Percentiles rank a stretch among this genome's conserved stretches.
Conservation (phyloP, 2,329 filamentous ascomycete genomes). For the Neopestalotiopsis sp. region DNA sequence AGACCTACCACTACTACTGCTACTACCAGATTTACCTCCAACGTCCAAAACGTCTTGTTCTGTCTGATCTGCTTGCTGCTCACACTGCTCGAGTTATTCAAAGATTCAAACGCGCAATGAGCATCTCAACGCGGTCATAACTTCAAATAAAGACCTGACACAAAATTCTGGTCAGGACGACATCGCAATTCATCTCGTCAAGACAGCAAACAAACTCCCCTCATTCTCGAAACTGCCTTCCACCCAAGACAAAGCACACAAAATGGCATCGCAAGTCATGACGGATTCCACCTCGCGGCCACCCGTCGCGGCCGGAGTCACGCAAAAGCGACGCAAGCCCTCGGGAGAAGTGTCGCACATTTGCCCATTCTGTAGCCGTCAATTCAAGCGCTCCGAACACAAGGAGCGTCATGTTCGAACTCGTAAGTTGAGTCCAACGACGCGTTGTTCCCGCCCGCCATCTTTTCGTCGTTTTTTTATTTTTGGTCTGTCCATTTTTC, state of each 20-base stretch:
- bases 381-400: constrained; percentile 53
- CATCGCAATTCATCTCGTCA: not conserved
- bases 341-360: constrained; percentile 3
- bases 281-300: not conserved
- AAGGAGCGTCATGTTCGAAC: constrained; percentile 52
- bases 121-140: constrained; percentile 3
- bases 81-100: too few species aligned
- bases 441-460: constrained; percentile 1
- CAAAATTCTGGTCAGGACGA: too few species aligned
- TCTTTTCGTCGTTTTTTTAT: not conserved
- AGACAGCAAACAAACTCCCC: not conserved
- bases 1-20: not conserved
- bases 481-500: not conserved
- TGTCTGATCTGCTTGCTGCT: too few species aligned
- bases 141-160: too few species aligned
- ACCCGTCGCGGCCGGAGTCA: constrained; percentile 1
- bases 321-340: constrained; percentile 13
- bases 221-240: not conserved
- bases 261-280: too few species aligned
- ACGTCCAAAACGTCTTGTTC: not conserved
- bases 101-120: not conserved
- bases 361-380: constrained; percentile 44
- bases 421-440: constrained; percentile 39
- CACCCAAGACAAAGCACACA: too few species aligned
- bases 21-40: not conserved